Evolutionary conservation across 2,329 filamentous ascomycete genomes (phyloP).

Genomic region (Alternaria brassicae): DNA sequence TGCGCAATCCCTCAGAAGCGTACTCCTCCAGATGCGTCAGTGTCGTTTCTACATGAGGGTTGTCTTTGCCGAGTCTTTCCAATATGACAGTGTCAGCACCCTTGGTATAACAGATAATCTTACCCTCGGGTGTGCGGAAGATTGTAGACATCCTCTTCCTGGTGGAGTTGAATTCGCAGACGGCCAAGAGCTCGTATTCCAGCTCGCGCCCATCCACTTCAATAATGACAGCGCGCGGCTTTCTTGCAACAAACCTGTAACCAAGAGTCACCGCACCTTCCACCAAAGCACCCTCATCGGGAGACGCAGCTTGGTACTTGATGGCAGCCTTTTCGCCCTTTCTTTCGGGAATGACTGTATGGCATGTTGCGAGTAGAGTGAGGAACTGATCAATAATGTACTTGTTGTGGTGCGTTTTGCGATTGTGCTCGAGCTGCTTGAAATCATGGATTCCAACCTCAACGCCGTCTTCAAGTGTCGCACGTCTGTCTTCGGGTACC

Average conservation of each 20-base stretch:
- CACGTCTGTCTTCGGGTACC: slow-evolving; percentile 86
- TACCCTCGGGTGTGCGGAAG: slow-evolving; percentile 94
- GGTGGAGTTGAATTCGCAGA: slow-evolving; percentile 99
- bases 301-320: slow-evolving; percentile 97
- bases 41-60: slow-evolving; percentile 84
- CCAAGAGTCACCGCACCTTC: slow-evolving; percentile 86
- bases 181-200: slow-evolving; percentile 89
- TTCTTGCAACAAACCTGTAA: slow-evolving; percentile 89
- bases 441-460: slow-evolving; percentile 87
- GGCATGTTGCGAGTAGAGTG: slow-evolving; percentile 84
- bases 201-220: slow-evolving; percentile 71
- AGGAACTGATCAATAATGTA: slow-evolving; percentile 84
- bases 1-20: slow-evolving; percentile 92
- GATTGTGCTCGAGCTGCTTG: slow-evolving; percentile 74
- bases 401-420: slow-evolving; percentile 65
- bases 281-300: slow-evolving; percentile 95
- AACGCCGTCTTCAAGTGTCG: slow-evolving; percentile 76
- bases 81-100: slow-evolving; percentile 97
- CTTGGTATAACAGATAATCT: slow-evolving; percentile 92
- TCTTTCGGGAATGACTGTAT: slow-evolving; percentile 95
- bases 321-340: slow-evolving; percentile 81
- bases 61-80: slow-evolving; percentile 83
- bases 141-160: slow-evolving; percentile 98
- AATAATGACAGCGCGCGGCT: slow-evolving; percentile 87
- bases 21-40: slow-evolving; percentile 97